Evolutionary conservation across 768 basidiomycete species (phyloP).

Genomic region (Leccinellum rugosiceps): DNA sequence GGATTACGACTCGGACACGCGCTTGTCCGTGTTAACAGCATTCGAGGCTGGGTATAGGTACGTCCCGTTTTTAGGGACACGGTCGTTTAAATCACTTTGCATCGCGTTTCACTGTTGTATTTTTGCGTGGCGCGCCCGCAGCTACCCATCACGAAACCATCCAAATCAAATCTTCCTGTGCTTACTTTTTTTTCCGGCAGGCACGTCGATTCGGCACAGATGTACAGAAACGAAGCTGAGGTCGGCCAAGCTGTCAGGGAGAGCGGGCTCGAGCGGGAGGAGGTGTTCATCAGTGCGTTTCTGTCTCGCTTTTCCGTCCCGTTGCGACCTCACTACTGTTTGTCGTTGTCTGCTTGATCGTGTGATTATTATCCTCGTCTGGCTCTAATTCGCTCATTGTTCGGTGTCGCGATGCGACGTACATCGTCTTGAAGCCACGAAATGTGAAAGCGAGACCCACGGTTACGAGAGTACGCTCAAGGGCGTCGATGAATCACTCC

Average conservation of each 20-base stretch:
- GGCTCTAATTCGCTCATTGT: too few relatives aligned
- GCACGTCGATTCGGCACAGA: constrained; percentile 72
- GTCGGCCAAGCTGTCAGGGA: constrained; percentile 60
- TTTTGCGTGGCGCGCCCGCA: constrained; percentile 19
- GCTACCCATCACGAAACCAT: constrained; percentile 12
- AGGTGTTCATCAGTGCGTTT: constrained; percentile 67
- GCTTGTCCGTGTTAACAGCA: constrained; percentile 55
- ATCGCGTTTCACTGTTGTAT: not conserved
- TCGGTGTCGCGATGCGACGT: not conserved
- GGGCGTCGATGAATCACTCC: constrained; percentile 60
- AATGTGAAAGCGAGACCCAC: constrained; percentile 53
- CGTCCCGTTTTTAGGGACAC: not conserved
- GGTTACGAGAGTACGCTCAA: constrained; percentile 60
- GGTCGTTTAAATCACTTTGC: not conserved
- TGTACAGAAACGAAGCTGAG: constrained; percentile 61
- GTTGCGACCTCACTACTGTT: not conserved
- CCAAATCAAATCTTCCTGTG: not conserved
- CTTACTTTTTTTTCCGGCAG: constrained; percentile 31
- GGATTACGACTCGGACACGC: constrained; percentile 49
- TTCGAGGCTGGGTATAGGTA: constrained; percentile 65
- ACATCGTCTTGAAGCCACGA: constrained; percentile 46
- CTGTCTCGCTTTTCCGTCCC: not conserved
- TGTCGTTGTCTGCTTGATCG: too few relatives aligned
- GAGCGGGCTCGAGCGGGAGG: constrained; percentile 50
- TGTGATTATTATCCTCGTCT: too few relatives aligned